These are phyloP conservation scores for Fusarium albidum DNA, from an alignment of 2,329 filamentous ascomycete genomes.

Conservation along the genomic window DNA sequence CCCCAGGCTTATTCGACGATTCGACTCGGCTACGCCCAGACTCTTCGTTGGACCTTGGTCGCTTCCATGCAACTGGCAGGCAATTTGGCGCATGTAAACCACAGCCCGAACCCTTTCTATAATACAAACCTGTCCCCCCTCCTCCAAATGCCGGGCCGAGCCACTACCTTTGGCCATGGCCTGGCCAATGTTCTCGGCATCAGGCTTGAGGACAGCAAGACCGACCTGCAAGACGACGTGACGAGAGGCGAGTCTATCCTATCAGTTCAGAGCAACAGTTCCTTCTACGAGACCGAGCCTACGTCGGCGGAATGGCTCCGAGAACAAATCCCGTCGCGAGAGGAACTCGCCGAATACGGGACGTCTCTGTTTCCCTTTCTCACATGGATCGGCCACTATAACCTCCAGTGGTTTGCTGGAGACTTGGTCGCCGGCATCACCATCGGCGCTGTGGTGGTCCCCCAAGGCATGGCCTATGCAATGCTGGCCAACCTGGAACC, in stretches of 20 bases:
- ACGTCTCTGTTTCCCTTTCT: slow-evolving; percentile 84
- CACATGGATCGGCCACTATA: slow-evolving; percentile 90
- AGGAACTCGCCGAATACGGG: slow-evolving; percentile 67
- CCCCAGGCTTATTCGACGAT: too few relatives aligned
- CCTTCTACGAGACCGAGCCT: slow-evolving; percentile 85
- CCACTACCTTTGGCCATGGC: slow-evolving; percentile 71
- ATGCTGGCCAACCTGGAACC: slow-evolving; percentile 80
- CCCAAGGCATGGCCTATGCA: slow-evolving; percentile 96
- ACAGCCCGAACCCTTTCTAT: background rate
- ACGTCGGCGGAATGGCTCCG: slow-evolving; percentile 76
- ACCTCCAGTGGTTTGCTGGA: slow-evolving; percentile 85
- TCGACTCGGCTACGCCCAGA: too few relatives aligned
- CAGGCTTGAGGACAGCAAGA: slow-evolving; percentile 70
- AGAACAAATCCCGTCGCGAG: slow-evolving; percentile 66
- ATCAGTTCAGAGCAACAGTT: slow-evolving; percentile 75
- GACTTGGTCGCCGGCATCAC: slow-evolving; percentile 82
- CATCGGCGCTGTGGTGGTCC: slow-evolving; percentile 78
- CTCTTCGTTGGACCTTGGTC: too few relatives aligned
- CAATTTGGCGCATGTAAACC: too few relatives aligned
- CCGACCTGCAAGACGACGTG: slow-evolving; percentile 63
- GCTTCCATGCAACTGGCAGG: background rate
- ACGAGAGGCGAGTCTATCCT: slow-evolving; percentile 82
- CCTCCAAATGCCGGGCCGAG: slow-evolving; percentile 27
- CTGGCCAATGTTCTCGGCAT: slow-evolving; percentile 85
- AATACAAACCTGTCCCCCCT: background rate